A percentile compares a stretch with the other conserved stretches of the same genome.
These are phyloP conservation scores for Alternaria sp. DNA, from an alignment of 2,329 filamentous ascomycete genomes.

Conservation along the genomic window DNA sequence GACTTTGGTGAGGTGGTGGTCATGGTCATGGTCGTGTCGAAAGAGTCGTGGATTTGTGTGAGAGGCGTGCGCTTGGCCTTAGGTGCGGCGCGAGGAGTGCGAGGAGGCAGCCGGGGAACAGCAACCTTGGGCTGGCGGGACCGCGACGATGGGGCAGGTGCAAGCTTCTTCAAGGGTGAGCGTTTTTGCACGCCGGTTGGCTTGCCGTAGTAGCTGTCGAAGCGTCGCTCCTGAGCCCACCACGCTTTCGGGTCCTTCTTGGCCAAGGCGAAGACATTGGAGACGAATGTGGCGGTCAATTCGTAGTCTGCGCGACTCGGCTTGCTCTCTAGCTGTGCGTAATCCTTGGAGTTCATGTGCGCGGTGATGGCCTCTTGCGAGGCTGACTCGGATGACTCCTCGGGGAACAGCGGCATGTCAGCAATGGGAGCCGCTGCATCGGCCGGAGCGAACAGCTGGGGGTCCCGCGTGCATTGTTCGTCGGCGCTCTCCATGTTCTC, in stretches of 20 bases:
- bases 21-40: constrained; percentile 40
- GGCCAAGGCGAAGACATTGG: constrained; percentile 43
- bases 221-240: constrained; percentile 57
- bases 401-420: constrained; percentile 49
- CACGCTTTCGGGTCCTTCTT: constrained; percentile 54
- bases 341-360: constrained; percentile 47
- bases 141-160: constrained; percentile 47
- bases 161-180: constrained; percentile 47
- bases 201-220: constrained; percentile 59
- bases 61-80: constrained; percentile 50
- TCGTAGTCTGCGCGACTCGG: constrained; percentile 51
- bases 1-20: constrained; percentile 23
- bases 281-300: constrained; percentile 44
- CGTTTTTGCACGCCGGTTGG: constrained; percentile 54
- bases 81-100: constrained; percentile 44
- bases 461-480: constrained; percentile 44
- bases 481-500: constrained; percentile 46
- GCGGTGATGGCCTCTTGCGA: constrained; percentile 41
- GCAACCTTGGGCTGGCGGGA: constrained; percentile 46
- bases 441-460: constrained; percentile 46
- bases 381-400: constrained; percentile 35
- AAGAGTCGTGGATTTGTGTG: constrained; percentile 43
- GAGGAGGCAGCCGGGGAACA: constrained; percentile 42
- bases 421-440: constrained; percentile 40
- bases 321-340: constrained; percentile 40